These are phyloP conservation scores for Aspergillus ustus DNA, from an alignment of 2,329 filamentous ascomycete species.

Conservation along the genomic window DNA sequence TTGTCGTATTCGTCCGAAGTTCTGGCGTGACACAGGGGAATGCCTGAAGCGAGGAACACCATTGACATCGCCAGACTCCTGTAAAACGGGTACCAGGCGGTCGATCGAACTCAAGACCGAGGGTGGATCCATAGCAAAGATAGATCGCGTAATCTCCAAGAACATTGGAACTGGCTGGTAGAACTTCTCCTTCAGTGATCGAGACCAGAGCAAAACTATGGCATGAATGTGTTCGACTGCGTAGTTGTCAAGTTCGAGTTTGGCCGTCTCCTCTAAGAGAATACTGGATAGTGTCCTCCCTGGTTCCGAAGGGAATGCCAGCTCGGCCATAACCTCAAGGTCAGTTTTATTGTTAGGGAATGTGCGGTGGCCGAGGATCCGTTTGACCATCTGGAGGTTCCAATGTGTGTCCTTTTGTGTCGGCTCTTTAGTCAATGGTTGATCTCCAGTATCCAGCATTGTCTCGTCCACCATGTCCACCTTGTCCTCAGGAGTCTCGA, in stretches of 20 bases:
- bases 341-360: slow-evolving; percentile 53
- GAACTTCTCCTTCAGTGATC: slow-evolving; percentile 59
- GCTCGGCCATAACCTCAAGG: slow-evolving; percentile 58
- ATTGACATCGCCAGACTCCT: slow-evolving; percentile 58
- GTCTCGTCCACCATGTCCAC: slow-evolving; percentile 28
- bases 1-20: slow-evolving; percentile 42
- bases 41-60: slow-evolving; percentile 56
- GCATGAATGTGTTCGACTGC: slow-evolving; percentile 54
- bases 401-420: slow-evolving; percentile 28
- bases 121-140: slow-evolving; percentile 46
- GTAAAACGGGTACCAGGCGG: slow-evolving; percentile 45
- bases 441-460: slow-evolving; percentile 26
- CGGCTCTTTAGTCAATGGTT: slow-evolving; percentile 30
- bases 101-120: slow-evolving; percentile 43
- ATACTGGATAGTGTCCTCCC: slow-evolving; percentile 56
- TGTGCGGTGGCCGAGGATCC: slow-evolving; percentile 61
- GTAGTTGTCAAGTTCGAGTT: slow-evolving; percentile 49
- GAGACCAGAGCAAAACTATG: slow-evolving; percentile 60
- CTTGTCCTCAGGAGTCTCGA: slow-evolving; percentile 32
- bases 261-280: slow-evolving; percentile 56
- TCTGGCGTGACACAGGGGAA: slow-evolving; percentile 48
- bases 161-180: slow-evolving; percentile 49
- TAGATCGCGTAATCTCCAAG: slow-evolving; percentile 45
- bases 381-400: slow-evolving; percentile 54
- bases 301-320: slow-evolving; percentile 58